Conservation (phyloP, 805 yeast species). For the Kluyveromyces siamensis region DNA sequence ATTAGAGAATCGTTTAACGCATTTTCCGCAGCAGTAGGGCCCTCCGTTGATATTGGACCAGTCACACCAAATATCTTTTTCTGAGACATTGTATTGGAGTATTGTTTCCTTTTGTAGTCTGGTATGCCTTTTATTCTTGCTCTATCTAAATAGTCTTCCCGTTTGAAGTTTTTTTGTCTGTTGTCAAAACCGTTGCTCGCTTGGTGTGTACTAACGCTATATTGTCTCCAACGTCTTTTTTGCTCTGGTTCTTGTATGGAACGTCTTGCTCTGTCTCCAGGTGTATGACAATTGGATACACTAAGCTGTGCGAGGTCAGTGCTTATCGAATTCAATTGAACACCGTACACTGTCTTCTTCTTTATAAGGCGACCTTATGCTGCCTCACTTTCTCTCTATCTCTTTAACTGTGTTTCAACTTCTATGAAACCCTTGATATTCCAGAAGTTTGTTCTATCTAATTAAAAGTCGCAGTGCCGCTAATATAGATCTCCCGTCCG, state of each 20-base stretch:
- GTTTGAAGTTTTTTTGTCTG: background rate
- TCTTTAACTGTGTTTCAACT: background rate
- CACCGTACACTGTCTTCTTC: background rate
- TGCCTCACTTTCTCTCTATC: background rate
- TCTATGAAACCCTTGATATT: background rate
- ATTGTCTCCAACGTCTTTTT: background rate
- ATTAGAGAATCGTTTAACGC: slow-evolving; percentile 67
- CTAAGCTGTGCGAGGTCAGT: slow-evolving; percentile 1
- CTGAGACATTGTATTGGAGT: slow-evolving; percentile 17
- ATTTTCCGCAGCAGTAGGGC: slow-evolving; percentile 76
- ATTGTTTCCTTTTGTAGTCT: background rate
- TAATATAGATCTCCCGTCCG: background rate
- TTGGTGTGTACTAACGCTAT: background rate
- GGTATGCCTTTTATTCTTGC: background rate
- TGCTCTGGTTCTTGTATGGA: background rate
- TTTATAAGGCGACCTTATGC: background rate
- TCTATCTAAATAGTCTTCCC: background rate
- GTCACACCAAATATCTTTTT: slow-evolving; percentile 29
- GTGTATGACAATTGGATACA: background rate
- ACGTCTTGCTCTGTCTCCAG: background rate
- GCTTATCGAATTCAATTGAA: slow-evolving; percentile 1
- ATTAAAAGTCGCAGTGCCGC: background rate
- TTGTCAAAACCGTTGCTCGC: background rate
- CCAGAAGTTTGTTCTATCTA: no score
- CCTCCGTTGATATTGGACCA: slow-evolving; percentile 72